Conservation (phyloP, 2,329 filamentous ascomycete species). For the Furcasterigmium sp. region DNA sequence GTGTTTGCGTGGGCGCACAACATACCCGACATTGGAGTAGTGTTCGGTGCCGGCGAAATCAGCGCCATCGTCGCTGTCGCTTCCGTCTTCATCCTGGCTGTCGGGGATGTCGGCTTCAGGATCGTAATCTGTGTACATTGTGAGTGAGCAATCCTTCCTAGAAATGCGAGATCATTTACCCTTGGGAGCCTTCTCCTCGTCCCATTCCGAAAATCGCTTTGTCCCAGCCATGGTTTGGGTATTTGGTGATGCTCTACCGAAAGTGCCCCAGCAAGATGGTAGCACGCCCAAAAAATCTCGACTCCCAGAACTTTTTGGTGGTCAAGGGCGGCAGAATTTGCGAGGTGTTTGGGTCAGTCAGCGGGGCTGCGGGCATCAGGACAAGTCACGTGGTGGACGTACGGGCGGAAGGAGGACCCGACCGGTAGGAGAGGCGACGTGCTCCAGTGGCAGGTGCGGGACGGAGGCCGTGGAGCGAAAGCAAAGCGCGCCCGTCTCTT, state of each 20-base stretch:
- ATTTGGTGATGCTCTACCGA: not conserved
- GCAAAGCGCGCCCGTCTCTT: no score
- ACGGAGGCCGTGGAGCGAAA: no score
- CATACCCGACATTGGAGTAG: constrained; percentile 71
- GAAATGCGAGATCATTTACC: constrained; percentile 7
- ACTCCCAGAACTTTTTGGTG: constrained; percentile 14
- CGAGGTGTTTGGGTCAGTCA: no score
- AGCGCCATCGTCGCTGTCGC: constrained; percentile 33
- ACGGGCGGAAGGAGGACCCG: no score
- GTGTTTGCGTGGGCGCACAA: not conserved
- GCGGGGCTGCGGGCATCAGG: no score
- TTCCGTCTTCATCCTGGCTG: constrained; percentile 39
- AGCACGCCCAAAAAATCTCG: constrained; percentile 11
- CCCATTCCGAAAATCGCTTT: constrained; percentile 8
- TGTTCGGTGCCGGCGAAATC: constrained; percentile 72
- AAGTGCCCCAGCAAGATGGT: no score
- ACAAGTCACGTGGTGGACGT: not conserved
- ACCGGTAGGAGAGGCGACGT: no score
- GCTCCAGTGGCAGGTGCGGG: no score
- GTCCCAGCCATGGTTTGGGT: not conserved
- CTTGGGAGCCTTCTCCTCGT: constrained; percentile 10
- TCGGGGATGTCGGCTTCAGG: constrained; percentile 10
- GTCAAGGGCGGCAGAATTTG: constrained; percentile 12
- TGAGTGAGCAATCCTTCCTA: not conserved
- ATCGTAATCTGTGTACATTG: constrained; percentile 8